Evolutionary conservation across 192 early-diverging fungal genomes (phyloP), one percentile per base, ranked within the genome.

Genomic region (Gonapodya prolifera): DNA sequence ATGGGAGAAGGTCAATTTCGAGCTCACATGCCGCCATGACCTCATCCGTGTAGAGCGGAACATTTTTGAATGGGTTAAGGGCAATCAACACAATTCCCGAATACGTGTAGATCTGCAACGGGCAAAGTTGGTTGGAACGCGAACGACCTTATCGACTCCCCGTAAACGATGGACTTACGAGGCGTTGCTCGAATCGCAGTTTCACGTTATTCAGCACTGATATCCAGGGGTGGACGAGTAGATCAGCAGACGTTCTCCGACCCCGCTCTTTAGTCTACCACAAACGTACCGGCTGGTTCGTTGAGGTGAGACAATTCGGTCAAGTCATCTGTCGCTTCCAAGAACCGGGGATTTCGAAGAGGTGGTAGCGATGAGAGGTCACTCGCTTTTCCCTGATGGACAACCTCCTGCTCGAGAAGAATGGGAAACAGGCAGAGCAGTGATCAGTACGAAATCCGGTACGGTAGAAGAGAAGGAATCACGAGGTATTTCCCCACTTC

Each of bases 51-150:
- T 99, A 99, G 33, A 98, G 84, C 34, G 88, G 80, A 77, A 99
- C 89, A 31, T 90, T 84, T 69, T 87, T 88, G 84, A 98, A 99
- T 0, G 97, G 97, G 79, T 99, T 99, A 80, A 95, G 92, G 69
- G 97, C 97, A 79, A 99, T 96, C 79, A 99, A 83, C 32, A 99
- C 97, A 70, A 99, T 97, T 70, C 97, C 97, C 33, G 96, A 98
- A 81, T 99, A 99, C 23, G 97, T 99, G 85, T 99, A 99, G 82
- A 99, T 99, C 81, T 92, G 92, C 82, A 95, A 81, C 95, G 88
- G 8, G 23, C 8, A 81, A 95, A 92, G 1, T 84, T 83, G 81
- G 97, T 98, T 69, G 96, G 91, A 30, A 94, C 89, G 35, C 86
- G 87, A 83, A 99, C 91, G 79, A 93, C 96, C 84, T 97, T 91